Percentiles rank a stretch among this genome's conserved stretches.
These are phyloP conservation scores for Psilocybe cubensis DNA, from an alignment of 768 basidiomycete genomes.

Conservation along the genomic window DNA sequence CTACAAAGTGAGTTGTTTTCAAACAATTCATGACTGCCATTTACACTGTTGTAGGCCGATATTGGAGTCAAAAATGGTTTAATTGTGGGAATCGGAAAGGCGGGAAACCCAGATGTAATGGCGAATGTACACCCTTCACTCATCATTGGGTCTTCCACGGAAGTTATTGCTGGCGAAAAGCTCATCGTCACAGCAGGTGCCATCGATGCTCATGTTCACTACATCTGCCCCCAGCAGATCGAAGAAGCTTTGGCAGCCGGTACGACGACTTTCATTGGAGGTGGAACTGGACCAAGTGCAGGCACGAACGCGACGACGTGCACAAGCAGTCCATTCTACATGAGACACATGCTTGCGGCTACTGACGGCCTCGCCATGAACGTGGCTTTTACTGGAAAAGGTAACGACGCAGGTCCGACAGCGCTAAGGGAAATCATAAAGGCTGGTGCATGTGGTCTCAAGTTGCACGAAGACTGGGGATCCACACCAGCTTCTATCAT, in stretches of 20 bases:
- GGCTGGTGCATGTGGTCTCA: slow-evolving; percentile 88
- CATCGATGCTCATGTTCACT: slow-evolving; percentile 92
- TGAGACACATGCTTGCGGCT: slow-evolving; percentile 89
- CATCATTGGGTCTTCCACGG: slow-evolving; percentile 88
- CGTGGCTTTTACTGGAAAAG: slow-evolving; percentile 95
- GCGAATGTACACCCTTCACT: slow-evolving; percentile 71
- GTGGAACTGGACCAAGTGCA: slow-evolving; percentile 92
- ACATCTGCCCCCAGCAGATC: slow-evolving; percentile 93
- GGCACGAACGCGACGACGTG: slow-evolving; percentile 95
- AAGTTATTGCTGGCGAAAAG: slow-evolving; percentile 95
- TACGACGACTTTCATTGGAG: slow-evolving; percentile 94
- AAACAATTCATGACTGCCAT: not conserved
- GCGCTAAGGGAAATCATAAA: slow-evolving; percentile 81
- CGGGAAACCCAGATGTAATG: slow-evolving; percentile 96
- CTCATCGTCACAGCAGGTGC: slow-evolving; percentile 93
- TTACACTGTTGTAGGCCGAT: slow-evolving; percentile 66
- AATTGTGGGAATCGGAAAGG: slow-evolving; percentile 93
- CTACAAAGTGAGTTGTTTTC: slow-evolving; percentile 66
- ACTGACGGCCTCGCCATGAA: slow-evolving; percentile 92
- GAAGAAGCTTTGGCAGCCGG: slow-evolving; percentile 82
- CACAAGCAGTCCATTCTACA: slow-evolving; percentile 88
- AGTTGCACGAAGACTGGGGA: slow-evolving; percentile 99
- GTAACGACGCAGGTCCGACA: slow-evolving; percentile 81
- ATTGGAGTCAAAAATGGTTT: slow-evolving; percentile 86
- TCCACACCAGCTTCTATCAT: slow-evolving; percentile 82